A percentile compares a stretch with the other conserved stretches of the same genome.
Conservation (phyloP, 306 rosid genomes). For the Rosa lucieae region DNA sequence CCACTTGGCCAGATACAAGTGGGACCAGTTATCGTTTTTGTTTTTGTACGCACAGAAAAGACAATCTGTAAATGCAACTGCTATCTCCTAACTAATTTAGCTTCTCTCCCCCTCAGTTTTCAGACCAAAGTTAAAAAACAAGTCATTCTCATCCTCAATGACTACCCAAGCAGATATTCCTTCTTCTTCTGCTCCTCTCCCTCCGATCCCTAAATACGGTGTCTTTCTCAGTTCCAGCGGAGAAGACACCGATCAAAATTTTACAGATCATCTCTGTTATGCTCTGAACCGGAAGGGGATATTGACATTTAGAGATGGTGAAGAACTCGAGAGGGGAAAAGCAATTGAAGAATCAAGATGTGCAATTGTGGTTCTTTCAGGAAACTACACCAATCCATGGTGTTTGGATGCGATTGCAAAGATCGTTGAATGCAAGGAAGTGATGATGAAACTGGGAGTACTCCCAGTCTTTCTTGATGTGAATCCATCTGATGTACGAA, state of each 20-base stretch:
- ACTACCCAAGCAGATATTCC: background rate
- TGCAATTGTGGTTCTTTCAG: background rate
- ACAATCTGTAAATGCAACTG: too few species aligned
- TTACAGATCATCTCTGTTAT: background rate
- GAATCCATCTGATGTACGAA: background rate
- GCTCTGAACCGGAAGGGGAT: conserved; percentile 5
- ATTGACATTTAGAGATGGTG: background rate
- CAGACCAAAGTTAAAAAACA: too few species aligned
- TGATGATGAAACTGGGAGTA: too few species aligned
- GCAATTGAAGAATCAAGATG: background rate
- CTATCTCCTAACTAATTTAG: too few species aligned
- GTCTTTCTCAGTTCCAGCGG: background rate
- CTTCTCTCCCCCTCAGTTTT: too few species aligned
- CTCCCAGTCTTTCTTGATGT: background rate
- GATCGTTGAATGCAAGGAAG: background rate
- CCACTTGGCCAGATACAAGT: too few species aligned
- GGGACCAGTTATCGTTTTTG: too few species aligned
- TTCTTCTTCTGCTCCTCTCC: background rate
- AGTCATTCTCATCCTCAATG: too few species aligned
- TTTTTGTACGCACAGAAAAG: too few species aligned
- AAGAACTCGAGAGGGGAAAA: background rate
- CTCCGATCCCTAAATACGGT: background rate
- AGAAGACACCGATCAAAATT: background rate
- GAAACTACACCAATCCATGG: background rate
- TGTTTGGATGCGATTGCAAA: background rate